Conservation (phyloP, 1,284 basidiomycete genomes). For the Amylostereum areolatum region DNA sequence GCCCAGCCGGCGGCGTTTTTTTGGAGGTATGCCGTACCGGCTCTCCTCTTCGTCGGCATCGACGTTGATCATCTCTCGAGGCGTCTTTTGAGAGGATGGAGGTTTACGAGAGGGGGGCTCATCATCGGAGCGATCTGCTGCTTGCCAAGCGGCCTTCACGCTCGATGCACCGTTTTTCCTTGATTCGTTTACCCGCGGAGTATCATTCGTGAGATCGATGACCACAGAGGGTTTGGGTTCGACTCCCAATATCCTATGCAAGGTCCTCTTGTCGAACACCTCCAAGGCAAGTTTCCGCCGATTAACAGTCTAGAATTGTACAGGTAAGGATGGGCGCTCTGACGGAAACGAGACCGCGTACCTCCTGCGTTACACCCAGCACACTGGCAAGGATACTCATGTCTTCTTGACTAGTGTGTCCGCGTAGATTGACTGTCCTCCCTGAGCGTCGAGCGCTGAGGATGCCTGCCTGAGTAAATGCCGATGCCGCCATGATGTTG, state of each 20-base stretch:
- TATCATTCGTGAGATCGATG: constrained; percentile 7
- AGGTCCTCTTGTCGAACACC: constrained; percentile 53
- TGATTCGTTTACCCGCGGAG: constrained; percentile 6
- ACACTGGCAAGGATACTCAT: constrained; percentile 79
- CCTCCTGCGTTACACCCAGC: constrained; percentile 80
- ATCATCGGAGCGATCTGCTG: constrained; percentile 32
- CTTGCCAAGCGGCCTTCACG: constrained; percentile 31
- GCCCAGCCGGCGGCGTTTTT: constrained; percentile 40
- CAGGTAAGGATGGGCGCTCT: constrained; percentile 7
- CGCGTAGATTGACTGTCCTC: constrained; percentile 38
- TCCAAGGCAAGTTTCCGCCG: constrained; percentile 66
- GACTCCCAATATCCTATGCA: constrained; percentile 61
- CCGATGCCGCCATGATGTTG: constrained; percentile 71
- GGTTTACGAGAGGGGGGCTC: constrained; percentile 10
- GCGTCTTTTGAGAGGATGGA: neutral
- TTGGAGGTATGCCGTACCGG: constrained; percentile 48
- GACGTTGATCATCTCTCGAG: constrained; percentile 11
- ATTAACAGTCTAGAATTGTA: constrained; percentile 53
- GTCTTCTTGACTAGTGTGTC: constrained; percentile 48
- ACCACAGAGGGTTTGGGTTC: constrained; percentile 23
- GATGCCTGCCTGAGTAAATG: constrained; percentile 54
- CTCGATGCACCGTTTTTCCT: constrained; percentile 13
- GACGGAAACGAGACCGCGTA: constrained; percentile 28
- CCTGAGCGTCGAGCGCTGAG: constrained; percentile 48
- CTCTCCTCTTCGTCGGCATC: constrained; percentile 39